phyloP scores from a whole-genome alignment of 192 early-diverging fungal species.

The Haplosporangium gracile region DNA sequence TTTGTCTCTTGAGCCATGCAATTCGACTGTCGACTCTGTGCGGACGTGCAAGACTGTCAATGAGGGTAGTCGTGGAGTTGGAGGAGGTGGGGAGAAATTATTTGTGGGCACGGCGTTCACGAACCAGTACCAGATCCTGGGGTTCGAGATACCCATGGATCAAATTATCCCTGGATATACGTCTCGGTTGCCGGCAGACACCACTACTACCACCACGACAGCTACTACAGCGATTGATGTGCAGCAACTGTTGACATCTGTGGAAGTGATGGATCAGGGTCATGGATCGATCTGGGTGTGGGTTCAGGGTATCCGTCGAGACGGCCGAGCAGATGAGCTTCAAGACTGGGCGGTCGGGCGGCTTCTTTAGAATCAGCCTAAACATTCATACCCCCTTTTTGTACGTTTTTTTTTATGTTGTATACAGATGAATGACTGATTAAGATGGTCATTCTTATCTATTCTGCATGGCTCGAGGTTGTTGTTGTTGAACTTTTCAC shows the following conservation, averaged over 20 bases:
- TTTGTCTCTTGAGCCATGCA: conserved; percentile 9
- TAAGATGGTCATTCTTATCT: neutral
- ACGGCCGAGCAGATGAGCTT: conserved; percentile 32
- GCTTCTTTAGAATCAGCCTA: conserved; percentile 6
- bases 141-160: conserved; percentile 18
- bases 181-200: neutral
- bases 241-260: neutral
- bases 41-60: neutral
- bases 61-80: neutral
- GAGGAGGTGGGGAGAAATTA: neutral
- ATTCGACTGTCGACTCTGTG: neutral
- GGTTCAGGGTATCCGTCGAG: conserved; percentile 40
- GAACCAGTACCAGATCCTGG: conserved; percentile 20
- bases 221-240: neutral
- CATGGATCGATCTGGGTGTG: conserved; percentile 27
- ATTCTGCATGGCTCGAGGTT: neutral
- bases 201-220: neutral
- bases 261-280: neutral
- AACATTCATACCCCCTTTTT: neutral
- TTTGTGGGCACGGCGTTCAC: conserved; percentile 45
- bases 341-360: conserved; percentile 19
- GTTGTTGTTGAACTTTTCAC: neutral
- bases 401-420: neutral
- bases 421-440: neutral
- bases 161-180: neutral